Evolutionary conservation across 2,329 filamentous ascomycete species (phyloP).

Genomic region (Harringtonia lauricola): DNA sequence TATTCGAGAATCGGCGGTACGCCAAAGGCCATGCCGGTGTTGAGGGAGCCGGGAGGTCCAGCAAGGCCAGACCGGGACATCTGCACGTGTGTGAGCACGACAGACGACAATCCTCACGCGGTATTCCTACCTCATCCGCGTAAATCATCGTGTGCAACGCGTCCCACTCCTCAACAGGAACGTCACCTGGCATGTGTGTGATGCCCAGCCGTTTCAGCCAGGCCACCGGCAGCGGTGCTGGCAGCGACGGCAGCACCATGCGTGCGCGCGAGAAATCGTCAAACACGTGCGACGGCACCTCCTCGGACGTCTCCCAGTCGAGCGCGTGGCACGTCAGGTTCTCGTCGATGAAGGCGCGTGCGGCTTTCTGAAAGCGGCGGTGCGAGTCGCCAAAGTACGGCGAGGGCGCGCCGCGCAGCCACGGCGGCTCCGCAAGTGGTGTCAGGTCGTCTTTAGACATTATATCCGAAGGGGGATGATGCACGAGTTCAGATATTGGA

Average conservation of each 20-base stretch:
- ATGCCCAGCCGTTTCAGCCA: slow-evolving; percentile 58
- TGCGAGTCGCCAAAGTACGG: slow-evolving; percentile 61
- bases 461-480: too few species aligned
- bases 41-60: slow-evolving; percentile 54
- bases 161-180: slow-evolving; percentile 65
- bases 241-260: slow-evolving; percentile 61
- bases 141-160: slow-evolving; percentile 62
- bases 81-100: too few species aligned
- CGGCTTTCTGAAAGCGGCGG: slow-evolving; percentile 54
- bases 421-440: slow-evolving; percentile 65
- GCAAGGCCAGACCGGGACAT: slow-evolving; percentile 53
- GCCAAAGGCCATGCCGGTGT: slow-evolving; percentile 61
- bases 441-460: too few species aligned
- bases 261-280: slow-evolving; percentile 50
- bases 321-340: slow-evolving; percentile 50
- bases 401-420: slow-evolving; percentile 57
- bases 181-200: slow-evolving; percentile 50
- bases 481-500: too few species aligned
- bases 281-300: slow-evolving; percentile 53
- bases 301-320: slow-evolving; percentile 59
- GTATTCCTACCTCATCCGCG: slow-evolving; percentile 44
- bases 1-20: slow-evolving; percentile 63
- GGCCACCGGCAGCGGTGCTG: slow-evolving; percentile 55
- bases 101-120: neutral
- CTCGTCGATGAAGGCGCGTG: slow-evolving; percentile 53